Conservation (phyloP, 345 rosid genomes). For the Mangifera indica region DNA sequence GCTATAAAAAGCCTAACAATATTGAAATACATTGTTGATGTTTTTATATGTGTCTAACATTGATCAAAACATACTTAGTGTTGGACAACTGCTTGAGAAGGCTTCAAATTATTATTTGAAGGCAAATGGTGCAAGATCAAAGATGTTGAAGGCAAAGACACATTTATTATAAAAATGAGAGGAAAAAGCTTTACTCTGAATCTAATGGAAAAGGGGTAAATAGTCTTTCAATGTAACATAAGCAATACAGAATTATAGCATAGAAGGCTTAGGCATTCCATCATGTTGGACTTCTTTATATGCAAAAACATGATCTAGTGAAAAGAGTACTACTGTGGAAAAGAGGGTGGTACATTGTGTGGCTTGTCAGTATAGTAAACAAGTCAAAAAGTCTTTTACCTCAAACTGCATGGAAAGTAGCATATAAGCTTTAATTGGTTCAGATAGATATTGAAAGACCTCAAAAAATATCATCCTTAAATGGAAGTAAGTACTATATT, state of each 20-base stretch:
- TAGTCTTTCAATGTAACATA: background rate
- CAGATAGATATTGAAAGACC: conserved; percentile 6
- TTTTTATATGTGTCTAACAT: no score
- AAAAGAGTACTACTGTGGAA: no score
- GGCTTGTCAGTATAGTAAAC: background rate
- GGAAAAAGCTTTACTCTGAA: background rate
- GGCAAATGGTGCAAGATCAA: background rate
- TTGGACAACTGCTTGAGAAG: background rate
- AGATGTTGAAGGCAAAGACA: background rate
- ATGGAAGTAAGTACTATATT: background rate
- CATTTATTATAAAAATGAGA: background rate
- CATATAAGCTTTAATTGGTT: background rate
- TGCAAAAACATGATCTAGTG: no score
- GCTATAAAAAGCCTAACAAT: background rate
- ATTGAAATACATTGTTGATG: background rate
- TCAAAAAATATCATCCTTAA: background rate
- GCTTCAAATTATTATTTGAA: background rate
- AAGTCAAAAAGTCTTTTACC: background rate
- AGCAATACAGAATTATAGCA: background rate
- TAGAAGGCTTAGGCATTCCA: background rate
- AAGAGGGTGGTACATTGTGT: background rate
- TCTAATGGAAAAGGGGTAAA: background rate
- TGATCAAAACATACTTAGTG: background rate
- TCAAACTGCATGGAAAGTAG: background rate
- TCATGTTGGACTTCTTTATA: no score